Evolutionary conservation across 306 rosid species (phyloP).

Genomic region (Corylus americana): DNA sequence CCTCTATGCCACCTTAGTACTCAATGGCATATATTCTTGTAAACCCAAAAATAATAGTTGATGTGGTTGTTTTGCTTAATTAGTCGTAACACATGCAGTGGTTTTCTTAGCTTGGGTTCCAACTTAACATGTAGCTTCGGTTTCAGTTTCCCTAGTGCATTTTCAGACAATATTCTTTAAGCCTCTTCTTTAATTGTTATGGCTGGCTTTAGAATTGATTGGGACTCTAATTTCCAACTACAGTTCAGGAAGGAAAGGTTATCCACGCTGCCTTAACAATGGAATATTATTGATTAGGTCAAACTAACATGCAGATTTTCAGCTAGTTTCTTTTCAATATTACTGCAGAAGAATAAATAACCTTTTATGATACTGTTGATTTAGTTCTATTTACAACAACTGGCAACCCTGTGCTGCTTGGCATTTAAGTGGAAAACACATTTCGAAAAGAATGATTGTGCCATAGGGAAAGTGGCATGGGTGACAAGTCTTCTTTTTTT

Average conservation of each 20-base stretch:
- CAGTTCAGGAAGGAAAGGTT: neutral
- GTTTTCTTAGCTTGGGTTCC: neutral
- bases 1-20: neutral
- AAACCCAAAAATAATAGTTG: neutral
- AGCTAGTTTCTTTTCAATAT: neutral
- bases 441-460: neutral
- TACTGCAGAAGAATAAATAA: neutral
- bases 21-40: neutral
- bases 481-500: neutral
- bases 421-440: neutral
- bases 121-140: neutral
- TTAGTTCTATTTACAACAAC: neutral
- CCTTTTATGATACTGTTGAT: neutral
- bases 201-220: neutral
- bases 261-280: neutral
- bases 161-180: neutral
- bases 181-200: neutral
- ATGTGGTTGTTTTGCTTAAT: neutral
- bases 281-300: neutral
- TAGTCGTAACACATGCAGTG: neutral
- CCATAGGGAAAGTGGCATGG: neutral
- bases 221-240: neutral
- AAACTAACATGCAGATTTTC: neutral
- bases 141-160: neutral
- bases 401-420: neutral